Conservation (phyloP, 177 flowering plant genomes). For the Vitis hybrid region DNA sequence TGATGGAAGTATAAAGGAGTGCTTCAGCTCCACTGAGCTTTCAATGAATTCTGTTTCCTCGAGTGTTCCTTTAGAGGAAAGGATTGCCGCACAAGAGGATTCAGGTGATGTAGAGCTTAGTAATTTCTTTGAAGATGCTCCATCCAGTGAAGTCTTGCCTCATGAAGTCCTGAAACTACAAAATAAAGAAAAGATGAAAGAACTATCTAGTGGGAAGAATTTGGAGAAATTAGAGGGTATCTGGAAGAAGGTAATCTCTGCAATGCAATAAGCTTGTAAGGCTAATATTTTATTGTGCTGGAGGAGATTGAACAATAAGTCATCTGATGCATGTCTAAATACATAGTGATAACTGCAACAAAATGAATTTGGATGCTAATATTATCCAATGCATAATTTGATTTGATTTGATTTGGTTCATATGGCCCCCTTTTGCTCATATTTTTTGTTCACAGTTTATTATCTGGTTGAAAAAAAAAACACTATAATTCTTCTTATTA, state of each 20-base stretch:
- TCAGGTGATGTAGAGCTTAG: slow-evolving; percentile 63
- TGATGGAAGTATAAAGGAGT: slow-evolving; percentile 25
- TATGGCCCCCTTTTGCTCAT: neutral
- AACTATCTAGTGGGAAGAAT: slow-evolving; percentile 38
- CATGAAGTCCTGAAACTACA: slow-evolving; percentile 48
- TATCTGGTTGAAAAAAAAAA: too few species aligned
- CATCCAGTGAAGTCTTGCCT: slow-evolving; percentile 33
- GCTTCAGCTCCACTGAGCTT: slow-evolving; percentile 21
- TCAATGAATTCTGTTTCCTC: slow-evolving; percentile 13
- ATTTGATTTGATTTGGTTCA: neutral
- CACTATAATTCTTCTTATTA: too few species aligned
- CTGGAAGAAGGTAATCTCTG: slow-evolving; percentile 76
- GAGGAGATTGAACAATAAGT: neutral
- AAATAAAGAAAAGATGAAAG: slow-evolving; percentile 59
- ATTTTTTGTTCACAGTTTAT: slow-evolving; percentile 2
- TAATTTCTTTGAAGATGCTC: slow-evolving; percentile 64
- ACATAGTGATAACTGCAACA: neutral
- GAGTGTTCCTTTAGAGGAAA: slow-evolving; percentile 23
- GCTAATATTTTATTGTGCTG: neutral
- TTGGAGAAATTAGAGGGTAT: slow-evolving; percentile 67
- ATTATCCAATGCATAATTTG: neutral
- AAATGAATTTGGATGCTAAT: neutral
- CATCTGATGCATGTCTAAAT: too few species aligned
- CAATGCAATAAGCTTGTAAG: neutral
- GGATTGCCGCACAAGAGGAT: slow-evolving; percentile 33